Evolutionary conservation across 2,329 filamentous ascomycete genomes (phyloP).

Genomic region (Pseudogymnoascus sp.): DNA sequence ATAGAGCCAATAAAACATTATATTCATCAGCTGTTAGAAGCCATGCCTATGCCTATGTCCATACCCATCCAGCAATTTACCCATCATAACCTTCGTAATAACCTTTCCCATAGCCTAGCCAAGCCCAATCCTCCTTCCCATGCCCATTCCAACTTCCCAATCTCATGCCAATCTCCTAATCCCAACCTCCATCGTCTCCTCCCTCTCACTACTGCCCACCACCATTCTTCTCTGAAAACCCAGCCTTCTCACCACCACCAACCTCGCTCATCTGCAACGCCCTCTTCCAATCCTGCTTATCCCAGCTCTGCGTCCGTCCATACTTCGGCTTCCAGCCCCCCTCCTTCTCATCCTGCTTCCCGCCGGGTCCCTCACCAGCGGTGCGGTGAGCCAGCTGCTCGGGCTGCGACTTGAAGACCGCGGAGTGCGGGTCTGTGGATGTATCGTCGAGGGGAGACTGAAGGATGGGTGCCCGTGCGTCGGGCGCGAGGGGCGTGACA

Average conservation of each 20-base stretch:
- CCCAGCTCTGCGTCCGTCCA: constrained; percentile 29
- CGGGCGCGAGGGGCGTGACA: not conserved
- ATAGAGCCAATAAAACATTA: not conserved
- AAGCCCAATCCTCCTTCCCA: not conserved
- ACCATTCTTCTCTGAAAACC: not conserved
- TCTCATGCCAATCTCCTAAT: not conserved
- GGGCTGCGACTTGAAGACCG: not conserved
- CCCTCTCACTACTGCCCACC: not conserved
- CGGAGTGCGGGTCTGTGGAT: not conserved
- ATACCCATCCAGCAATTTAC: not conserved
- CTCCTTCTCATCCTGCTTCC: not conserved
- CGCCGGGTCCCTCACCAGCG: not conserved
- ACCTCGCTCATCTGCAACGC: constrained; percentile 40
- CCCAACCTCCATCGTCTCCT: not conserved
- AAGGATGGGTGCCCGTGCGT: not conserved
- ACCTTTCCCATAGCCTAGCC: not conserved
- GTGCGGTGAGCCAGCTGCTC: not conserved
- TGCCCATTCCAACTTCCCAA: not conserved
- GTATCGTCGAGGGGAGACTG: not conserved
- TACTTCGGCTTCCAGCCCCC: not conserved
- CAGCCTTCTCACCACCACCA: constrained; percentile 26
- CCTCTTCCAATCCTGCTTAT: constrained; percentile 46
- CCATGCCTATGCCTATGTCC: not conserved
- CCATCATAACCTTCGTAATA: not conserved
- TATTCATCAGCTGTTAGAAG: not conserved